phyloP scores from a whole-genome alignment of 2,329 filamentous ascomycete genomes.

The Venturia asperata region DNA sequence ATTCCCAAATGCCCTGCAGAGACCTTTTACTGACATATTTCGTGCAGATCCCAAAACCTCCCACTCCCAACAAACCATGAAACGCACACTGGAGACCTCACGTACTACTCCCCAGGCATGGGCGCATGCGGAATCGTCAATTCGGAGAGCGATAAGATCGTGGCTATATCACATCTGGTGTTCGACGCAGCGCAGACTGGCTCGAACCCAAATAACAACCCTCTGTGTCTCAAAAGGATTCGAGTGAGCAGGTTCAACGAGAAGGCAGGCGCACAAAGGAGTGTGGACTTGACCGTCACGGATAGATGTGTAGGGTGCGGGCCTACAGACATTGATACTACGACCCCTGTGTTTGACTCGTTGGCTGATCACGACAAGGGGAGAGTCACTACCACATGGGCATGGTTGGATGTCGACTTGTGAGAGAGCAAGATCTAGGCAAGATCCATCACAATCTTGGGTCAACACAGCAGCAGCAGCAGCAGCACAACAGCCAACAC shows the following conservation, averaged over 20 bases:
- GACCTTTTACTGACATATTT: not conserved
- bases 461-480: not conserved
- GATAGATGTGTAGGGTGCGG: conserved; percentile 20
- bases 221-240: conserved; percentile 25
- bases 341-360: conserved; percentile 17
- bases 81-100: conserved; percentile 20
- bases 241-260: conserved; percentile 19
- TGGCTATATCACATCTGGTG: conserved; percentile 23
- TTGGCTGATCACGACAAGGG: conserved; percentile 17
- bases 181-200: conserved; percentile 22
- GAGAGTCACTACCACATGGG: conserved; percentile 18
- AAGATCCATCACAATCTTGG: not conserved
- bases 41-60: conserved; percentile 17
- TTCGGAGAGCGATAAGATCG: conserved; percentile 22
- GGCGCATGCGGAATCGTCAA: conserved; percentile 21
- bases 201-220: conserved; percentile 27
- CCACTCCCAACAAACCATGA: conserved; percentile 17
- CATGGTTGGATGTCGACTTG: conserved; percentile 20
- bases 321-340: conserved; percentile 20
- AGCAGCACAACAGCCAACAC: too few relatives aligned
- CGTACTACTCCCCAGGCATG: conserved; percentile 21
- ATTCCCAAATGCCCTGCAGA: not conserved
- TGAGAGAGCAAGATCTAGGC: not conserved
- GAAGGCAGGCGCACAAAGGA: conserved; percentile 15
- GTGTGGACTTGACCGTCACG: conserved; percentile 19